These are phyloP conservation scores for Neophaeococcomyces mojaviensis DNA, from an alignment of 2,329 filamentous ascomycete species.

Conservation along the genomic window DNA sequence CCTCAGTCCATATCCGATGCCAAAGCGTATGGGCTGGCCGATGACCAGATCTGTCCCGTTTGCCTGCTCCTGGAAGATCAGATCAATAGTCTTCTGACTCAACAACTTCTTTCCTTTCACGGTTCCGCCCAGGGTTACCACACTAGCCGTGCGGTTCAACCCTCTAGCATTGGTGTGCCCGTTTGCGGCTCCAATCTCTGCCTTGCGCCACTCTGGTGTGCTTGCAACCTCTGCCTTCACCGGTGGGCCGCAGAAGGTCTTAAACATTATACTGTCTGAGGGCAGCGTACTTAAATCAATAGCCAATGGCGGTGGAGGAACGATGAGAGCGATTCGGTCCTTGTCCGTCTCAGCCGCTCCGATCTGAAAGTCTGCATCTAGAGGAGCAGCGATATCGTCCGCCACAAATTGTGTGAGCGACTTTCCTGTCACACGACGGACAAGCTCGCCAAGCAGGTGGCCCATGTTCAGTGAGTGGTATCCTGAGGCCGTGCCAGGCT, in stretches of 20 bases:
- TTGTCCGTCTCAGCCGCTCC: constrained; percentile 37
- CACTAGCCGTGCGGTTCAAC: constrained; percentile 35
- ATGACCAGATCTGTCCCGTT: constrained; percentile 36
- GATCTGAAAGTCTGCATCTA: constrained; percentile 42
- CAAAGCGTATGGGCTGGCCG: constrained; percentile 31
- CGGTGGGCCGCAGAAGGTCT: no score
- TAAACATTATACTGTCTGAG: no score
- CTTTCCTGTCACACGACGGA: constrained; percentile 36
- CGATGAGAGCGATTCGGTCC: constrained; percentile 32
- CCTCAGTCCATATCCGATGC: constrained; percentile 36
- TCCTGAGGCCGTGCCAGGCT: constrained; percentile 35
- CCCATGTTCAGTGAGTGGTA: constrained; percentile 38
- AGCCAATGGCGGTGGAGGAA: constrained; percentile 18
- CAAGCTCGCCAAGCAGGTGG: constrained; percentile 37
- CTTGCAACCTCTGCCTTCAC: constrained; percentile 12
- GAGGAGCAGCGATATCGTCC: constrained; percentile 36
- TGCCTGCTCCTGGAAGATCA: constrained; percentile 40
- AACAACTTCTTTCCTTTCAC: constrained; percentile 32
- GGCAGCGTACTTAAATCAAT: no score
- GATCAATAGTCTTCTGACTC: constrained; percentile 35
- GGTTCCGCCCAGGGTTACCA: constrained; percentile 28
- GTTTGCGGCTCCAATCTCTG: constrained; percentile 38
- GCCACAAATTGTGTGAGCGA: constrained; percentile 36
- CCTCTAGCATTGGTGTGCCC: constrained; percentile 41
- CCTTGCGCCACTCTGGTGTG: constrained; percentile 30